Evolutionary conservation across 345 rosid genomes (phyloP).

Genomic region (Hibiscus mutabilis): DNA sequence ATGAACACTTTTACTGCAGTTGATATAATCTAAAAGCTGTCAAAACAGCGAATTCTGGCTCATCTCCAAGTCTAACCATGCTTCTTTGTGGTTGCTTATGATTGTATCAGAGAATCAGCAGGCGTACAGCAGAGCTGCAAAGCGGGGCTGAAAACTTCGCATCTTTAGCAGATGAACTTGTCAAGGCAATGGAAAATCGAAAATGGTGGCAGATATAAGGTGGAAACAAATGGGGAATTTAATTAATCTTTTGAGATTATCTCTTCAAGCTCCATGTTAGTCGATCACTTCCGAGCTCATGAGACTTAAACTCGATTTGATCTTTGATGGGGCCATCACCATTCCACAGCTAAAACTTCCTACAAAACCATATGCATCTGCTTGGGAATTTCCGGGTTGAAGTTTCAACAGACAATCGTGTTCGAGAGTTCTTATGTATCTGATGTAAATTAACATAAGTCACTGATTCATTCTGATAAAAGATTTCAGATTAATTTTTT

Average conservation of each 20-base stretch:
- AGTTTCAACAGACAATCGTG: not conserved
- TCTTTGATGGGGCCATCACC: not conserved
- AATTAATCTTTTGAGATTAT: not conserved
- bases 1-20: not conserved
- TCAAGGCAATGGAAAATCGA: conserved; percentile 58
- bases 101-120: conserved; percentile 38
- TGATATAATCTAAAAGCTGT: not conserved
- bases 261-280: not conserved
- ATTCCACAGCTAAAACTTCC: not conserved
- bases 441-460: not conserved
- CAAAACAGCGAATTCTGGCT: not conserved
- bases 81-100: not conserved
- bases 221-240: not conserved
- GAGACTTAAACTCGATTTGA: not conserved
- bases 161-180: conserved; percentile 60
- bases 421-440: not conserved
- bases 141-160: conserved; percentile 58
- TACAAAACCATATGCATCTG: not conserved
- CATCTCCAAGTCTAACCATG: not conserved
- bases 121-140: conserved; percentile 52
- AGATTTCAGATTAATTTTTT: not conserved
- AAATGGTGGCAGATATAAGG: conserved; percentile 60
- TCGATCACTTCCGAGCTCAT: not conserved
- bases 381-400: not conserved
- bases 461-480: not conserved